Evolutionary conservation across 148 eudicot species (phyloP), one percentile per base, ranked within the genome.

Genomic region (Selenicereus undatus): DNA sequence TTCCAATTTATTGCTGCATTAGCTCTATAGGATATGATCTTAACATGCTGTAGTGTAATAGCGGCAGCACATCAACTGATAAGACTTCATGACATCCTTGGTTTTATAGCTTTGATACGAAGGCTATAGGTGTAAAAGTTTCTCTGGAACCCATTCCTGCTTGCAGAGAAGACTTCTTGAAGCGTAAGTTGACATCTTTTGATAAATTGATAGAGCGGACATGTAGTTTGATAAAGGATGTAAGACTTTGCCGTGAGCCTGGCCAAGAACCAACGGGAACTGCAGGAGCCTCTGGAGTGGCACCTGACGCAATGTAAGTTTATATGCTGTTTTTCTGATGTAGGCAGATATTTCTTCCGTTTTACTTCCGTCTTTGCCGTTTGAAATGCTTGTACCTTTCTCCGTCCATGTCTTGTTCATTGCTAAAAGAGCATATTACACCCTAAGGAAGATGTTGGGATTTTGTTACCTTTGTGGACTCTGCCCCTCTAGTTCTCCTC

Each of bases 251-350:
- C 75, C 84, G 92, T 78, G 97, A 92, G 82, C 87, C 90, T 27
- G 97, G 92, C 82, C 94, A 87, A 70, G 93, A 83, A 88, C 83
- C 91, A 32, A 58, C 71, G 21, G 81, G 86, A 27, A 80, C 84
- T 64, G 79, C 84, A 43, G 95, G 95, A 76, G 83, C 81, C 85
- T 85, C 88, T 83, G 95, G 92, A 82, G 96, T 97, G 83, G 99
- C 99, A 36, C 99, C 98, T 82, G 99, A 97, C 92, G 99, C 99
- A 84, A 93, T 88, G 99, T 97, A 91, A 91, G 85, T 86, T 39
- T 39, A 30, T 76, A 24, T 74, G 32, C 26, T 66, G 32, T 66
- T 24, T 12, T 32, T 0, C 71, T 66, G 62, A 21, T 75, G 12
- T 12, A 30, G 11, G 27, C 42, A 50, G 27, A 65, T 48, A 22